A percentile compares a stretch with the other conserved stretches of the same genome.
Evolutionary conservation across 306 rosid genomes (phyloP).

Genomic region (Trifolium repens): DNA sequence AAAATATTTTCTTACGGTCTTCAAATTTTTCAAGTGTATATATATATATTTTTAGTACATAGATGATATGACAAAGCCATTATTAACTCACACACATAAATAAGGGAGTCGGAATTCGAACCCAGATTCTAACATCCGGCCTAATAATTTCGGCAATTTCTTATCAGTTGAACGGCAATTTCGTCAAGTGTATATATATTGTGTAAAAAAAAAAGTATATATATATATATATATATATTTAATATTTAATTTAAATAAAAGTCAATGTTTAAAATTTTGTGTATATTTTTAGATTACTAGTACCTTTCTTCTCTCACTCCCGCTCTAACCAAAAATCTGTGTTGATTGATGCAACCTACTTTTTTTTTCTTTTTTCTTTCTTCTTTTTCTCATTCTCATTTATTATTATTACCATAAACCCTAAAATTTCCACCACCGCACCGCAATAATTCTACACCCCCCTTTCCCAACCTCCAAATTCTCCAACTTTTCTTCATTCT

Average conservation of each 20-base stretch:
- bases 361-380: no score
- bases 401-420: background rate
- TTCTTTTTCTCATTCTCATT: background rate
- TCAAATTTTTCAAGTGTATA: background rate
- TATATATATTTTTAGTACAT: no score
- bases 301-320: slow-evolving; percentile 3
- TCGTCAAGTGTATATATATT: background rate
- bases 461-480: background rate
- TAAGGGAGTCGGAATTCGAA: no score
- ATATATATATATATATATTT: no score
- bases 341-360: background rate
- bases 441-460: background rate
- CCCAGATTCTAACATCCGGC: no score
- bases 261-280: background rate
- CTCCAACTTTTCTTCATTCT: background rate
- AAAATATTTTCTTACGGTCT: no score
- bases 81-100: no score
- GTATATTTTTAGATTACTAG: background rate
- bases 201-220: no score
- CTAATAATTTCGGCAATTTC: no score
- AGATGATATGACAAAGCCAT: no score
- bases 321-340: background rate
- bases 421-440: slow-evolving; percentile 4
- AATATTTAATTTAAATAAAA: background rate
- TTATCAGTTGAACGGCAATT: no score